phyloP scores from a whole-genome alignment of 345 rosid species.

The Citrus maxima region DNA sequence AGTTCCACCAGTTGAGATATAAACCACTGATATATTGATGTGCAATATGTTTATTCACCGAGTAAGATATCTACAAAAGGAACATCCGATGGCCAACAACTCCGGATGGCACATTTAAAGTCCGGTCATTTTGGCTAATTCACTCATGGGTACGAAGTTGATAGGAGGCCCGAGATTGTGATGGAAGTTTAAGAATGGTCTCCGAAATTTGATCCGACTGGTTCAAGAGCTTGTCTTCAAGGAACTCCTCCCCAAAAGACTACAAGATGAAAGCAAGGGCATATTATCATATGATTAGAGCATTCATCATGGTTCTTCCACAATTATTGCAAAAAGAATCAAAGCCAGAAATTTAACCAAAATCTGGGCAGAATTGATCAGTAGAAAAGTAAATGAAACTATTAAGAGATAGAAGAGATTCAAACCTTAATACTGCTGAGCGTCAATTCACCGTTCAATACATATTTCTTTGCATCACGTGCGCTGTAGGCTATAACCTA shows the following conservation, averaged over 20 bases:
- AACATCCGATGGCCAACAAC: background rate
- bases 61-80: background rate
- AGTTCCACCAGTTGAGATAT: background rate
- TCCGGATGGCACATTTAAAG: background rate
- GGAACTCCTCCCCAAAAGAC: slow-evolving; percentile 2
- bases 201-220: background rate
- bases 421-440: slow-evolving; percentile 8
- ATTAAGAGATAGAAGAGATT: background rate
- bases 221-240: background rate
- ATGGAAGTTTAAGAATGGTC: slow-evolving; percentile 2
- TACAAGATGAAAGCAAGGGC: background rate
- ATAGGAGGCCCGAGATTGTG: background rate
- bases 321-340: background rate
- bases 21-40: background rate
- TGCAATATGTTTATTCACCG: background rate
- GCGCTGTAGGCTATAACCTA: background rate
- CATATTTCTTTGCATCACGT: background rate
- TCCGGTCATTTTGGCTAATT: background rate
- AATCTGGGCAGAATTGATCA: background rate
- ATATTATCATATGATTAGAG: background rate
- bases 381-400: background rate
- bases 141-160: background rate
- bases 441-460: background rate
- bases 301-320: background rate
- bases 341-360: background rate